phyloP scores from a whole-genome alignment of 106 monocot genomes.

The Chionographis japonica region DNA sequence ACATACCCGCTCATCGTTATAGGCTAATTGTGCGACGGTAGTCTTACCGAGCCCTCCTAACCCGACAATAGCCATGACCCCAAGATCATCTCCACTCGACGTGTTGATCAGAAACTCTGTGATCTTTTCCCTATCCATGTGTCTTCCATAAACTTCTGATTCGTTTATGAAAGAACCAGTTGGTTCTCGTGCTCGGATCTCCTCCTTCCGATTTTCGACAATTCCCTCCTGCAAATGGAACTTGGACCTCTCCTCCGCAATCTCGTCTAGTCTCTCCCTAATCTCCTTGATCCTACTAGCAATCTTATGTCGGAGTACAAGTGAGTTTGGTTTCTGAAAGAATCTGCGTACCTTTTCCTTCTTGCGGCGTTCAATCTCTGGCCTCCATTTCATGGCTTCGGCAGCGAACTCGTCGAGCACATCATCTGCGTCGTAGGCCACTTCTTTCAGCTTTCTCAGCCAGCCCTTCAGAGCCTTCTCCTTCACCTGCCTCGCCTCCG shows the following conservation, averaged over 20 bases:
- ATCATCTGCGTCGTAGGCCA: slow-evolving; percentile 30
- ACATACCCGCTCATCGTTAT: slow-evolving; percentile 12
- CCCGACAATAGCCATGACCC: slow-evolving; percentile 32
- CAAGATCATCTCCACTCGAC: background rate
- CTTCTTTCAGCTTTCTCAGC: slow-evolving; percentile 34
- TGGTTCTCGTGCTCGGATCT: background rate
- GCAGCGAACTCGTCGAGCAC: slow-evolving; percentile 16
- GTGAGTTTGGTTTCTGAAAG: background rate
- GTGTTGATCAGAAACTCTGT: slow-evolving; percentile 8
- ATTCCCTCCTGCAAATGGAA: slow-evolving; percentile 14
- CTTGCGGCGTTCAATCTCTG: background rate
- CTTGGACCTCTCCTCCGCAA: slow-evolving; percentile 26
- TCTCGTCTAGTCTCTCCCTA: slow-evolving; percentile 24
- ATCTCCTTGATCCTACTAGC: slow-evolving; percentile 14
- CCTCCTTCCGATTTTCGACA: background rate
- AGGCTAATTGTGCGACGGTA: slow-evolving; percentile 32
- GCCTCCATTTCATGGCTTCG: background rate
- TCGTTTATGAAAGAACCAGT: slow-evolving; percentile 28
- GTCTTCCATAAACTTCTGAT: slow-evolving; percentile 33
- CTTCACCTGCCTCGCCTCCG: slow-evolving; percentile 17
- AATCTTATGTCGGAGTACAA: slow-evolving; percentile 11
- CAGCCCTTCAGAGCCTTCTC: slow-evolving; percentile 21
- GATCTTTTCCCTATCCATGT: slow-evolving; percentile 20
- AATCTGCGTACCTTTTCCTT: slow-evolving; percentile 1
- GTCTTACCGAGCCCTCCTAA: slow-evolving; percentile 51